These are phyloP conservation scores for Trichoderma koningiopsis DNA, from an alignment of 2,329 filamentous ascomycete species.

Conservation along the genomic window DNA sequence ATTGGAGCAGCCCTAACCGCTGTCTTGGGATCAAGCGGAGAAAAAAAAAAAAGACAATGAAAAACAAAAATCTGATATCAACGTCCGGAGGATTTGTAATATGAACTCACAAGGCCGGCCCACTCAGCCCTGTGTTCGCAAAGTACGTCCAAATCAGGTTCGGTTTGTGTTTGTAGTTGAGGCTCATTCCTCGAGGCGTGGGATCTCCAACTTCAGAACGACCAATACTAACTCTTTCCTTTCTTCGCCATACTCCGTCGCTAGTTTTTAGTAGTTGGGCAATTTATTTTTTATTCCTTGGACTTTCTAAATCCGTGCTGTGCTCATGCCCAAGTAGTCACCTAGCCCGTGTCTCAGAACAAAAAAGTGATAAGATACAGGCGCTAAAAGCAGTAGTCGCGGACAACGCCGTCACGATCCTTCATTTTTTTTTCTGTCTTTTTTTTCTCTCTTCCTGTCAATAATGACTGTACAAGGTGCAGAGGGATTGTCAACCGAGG, in stretches of 20 bases:
- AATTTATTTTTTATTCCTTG: background rate
- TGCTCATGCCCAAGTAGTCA: background rate
- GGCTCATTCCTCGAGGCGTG: background rate
- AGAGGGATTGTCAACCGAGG: background rate
- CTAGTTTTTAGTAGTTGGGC: background rate
- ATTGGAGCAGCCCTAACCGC: background rate
- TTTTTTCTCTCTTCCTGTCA: background rate
- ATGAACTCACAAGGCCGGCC: background rate
- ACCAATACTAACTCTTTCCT: background rate
- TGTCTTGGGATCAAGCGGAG: background rate
- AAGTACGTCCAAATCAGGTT: background rate
- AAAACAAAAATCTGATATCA: background rate
- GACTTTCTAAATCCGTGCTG: background rate
- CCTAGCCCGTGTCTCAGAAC: background rate
- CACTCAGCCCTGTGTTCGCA: background rate
- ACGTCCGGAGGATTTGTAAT: background rate
- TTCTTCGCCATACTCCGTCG: background rate
- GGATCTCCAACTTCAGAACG: background rate
- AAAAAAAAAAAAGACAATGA: background rate
- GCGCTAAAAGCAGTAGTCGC: background rate
- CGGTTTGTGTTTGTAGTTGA: background rate
- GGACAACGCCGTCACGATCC: background rate
- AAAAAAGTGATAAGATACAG: conserved; percentile 6
- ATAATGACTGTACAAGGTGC: background rate
- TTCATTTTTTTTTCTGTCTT: background rate